Evolutionary conservation across 2,329 filamentous ascomycete species (phyloP).

Genomic region (Plenodomus biglobosus): DNA sequence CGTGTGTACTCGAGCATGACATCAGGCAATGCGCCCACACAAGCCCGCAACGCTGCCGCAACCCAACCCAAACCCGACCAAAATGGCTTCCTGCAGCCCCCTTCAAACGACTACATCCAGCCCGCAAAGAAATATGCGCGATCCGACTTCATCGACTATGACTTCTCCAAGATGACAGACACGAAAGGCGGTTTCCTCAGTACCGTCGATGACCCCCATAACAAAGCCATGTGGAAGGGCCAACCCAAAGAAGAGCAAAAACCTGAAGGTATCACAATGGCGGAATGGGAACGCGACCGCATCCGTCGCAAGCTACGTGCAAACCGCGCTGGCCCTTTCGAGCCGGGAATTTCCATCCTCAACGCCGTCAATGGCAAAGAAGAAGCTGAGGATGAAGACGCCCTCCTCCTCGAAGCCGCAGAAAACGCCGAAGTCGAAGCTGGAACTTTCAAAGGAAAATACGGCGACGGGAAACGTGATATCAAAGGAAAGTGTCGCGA

Average conservation of each 20-base stretch:
- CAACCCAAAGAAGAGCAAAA: slow-evolving; percentile 59
- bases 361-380: slow-evolving; percentile 49
- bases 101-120: slow-evolving; percentile 59
- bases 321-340: slow-evolving; percentile 78
- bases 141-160: slow-evolving; percentile 81
- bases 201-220: slow-evolving; percentile 87
- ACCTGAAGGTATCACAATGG: slow-evolving; percentile 83
- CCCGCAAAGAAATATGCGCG: slow-evolving; percentile 87
- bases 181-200: slow-evolving; percentile 95
- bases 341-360: slow-evolving; percentile 81
- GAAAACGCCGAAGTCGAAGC: slow-evolving; percentile 46
- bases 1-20: slow-evolving; percentile 69
- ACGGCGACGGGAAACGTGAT: slow-evolving; percentile 38
- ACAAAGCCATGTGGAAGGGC: slow-evolving; percentile 64
- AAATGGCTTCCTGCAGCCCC: slow-evolving; percentile 40
- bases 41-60: slow-evolving; percentile 68
- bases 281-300: slow-evolving; percentile 87
- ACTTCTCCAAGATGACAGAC: slow-evolving; percentile 97
- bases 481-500: slow-evolving; percentile 76
- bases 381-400: slow-evolving; percentile 31
- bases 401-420: slow-evolving; percentile 34
- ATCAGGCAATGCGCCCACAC: slow-evolving; percentile 52
- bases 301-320: slow-evolving; percentile 71
- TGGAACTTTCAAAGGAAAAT: slow-evolving; percentile 38
- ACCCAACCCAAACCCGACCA: slow-evolving; percentile 41